Percentiles rank a stretch among this genome's conserved stretches.
Evolutionary conservation across 306 rosid genomes (phyloP).

Genomic region (Inga oerstediana): DNA sequence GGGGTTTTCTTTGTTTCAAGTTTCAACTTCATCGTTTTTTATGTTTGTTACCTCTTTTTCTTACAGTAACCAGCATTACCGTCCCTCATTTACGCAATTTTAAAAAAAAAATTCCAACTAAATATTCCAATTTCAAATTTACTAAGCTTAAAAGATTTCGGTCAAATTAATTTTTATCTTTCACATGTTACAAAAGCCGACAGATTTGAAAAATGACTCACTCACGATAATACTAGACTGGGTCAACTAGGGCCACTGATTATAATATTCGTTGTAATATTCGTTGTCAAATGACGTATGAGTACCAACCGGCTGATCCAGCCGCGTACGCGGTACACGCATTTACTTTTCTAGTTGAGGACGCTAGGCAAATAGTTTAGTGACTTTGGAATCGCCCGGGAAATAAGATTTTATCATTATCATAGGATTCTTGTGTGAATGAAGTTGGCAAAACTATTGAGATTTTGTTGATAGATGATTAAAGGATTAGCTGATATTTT

Average conservation of each 20-base stretch:
- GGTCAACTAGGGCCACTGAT: not conserved
- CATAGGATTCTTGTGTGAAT: constrained; percentile 6
- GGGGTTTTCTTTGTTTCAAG: not conserved
- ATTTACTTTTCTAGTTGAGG: constrained; percentile 10
- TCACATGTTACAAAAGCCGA: not conserved
- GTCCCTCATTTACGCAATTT: not conserved
- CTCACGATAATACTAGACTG: not conserved
- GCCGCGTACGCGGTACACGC: constrained; percentile 48
- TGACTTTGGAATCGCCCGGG: constrained; percentile 34
- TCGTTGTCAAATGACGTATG: not conserved
- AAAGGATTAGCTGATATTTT: not conserved
- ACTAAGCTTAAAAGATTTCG: not conserved
- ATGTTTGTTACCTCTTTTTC: not conserved
- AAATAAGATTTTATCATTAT: not conserved
- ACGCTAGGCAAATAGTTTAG: constrained; percentile 10
- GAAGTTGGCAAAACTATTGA: constrained; percentile 3
- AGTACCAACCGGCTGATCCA: not conserved
- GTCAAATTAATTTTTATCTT: not conserved
- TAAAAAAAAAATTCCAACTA: not conserved
- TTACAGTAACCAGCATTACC: not conserved
- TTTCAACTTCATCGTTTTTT: not conserved
- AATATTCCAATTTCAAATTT: not conserved
- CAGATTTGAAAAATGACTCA: not conserved
- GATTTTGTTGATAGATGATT: not conserved
- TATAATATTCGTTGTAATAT: not conserved